Base-by-base conservation (phyloP, 2,329 filamentous ascomycete species). In the Coniochaeta ligniaria region DNA sequence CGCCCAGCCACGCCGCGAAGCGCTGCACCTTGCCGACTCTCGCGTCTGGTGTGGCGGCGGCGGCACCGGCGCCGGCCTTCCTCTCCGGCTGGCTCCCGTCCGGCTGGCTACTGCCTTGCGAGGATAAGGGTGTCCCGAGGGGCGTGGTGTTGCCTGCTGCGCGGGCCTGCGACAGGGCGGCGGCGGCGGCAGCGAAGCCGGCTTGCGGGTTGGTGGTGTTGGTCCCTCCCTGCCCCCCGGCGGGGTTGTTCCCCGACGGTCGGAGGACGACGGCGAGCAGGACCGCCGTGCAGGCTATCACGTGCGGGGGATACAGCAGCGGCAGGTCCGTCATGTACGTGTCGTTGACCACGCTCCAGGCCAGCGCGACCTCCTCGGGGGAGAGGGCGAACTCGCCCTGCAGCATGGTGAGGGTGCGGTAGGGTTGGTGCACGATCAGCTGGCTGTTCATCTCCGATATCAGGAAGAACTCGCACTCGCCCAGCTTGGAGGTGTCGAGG, bases 271-370 rank as follows among this genome's bases (percentile, higher is more conserved):
- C 83, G 1, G 91, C 88, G 7, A 96, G 80, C 61, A 96, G 84
- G 62, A 96, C 89, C 7, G 92, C 90, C 36, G 92, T 93, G 45
- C 96, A 83, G n/a, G 92, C 92, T 60, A 96, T 87, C 57, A 91
- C 82, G 69, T 96, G 92, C n/a, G 93, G 93, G 14, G 92, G 82
- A 69, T 92, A 89, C 0, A 96, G 81, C 16, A 97, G 80, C 1
- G 91, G 91, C n/a, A 96, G 80, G 71, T 97, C 93, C 8, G 93
- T 96, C 75, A 96, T 88, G 76, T 91, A 96, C 72, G 91, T 90
- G 72, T 97, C 93, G 75, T 96, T 97, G 71, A 96, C 88, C 63
- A 96, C 86, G 1, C 86, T 90, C 79, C 89, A 90, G 33, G 92
- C 90, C 35, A 96, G 80, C 54, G 85, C 83, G 31, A 86, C 80